Percentiles rank a stretch among this genome's conserved stretches.
These are phyloP conservation scores for Sechiopsis laciniata DNA, from an alignment of 306 rosid species.

Conservation along the genomic window DNA sequence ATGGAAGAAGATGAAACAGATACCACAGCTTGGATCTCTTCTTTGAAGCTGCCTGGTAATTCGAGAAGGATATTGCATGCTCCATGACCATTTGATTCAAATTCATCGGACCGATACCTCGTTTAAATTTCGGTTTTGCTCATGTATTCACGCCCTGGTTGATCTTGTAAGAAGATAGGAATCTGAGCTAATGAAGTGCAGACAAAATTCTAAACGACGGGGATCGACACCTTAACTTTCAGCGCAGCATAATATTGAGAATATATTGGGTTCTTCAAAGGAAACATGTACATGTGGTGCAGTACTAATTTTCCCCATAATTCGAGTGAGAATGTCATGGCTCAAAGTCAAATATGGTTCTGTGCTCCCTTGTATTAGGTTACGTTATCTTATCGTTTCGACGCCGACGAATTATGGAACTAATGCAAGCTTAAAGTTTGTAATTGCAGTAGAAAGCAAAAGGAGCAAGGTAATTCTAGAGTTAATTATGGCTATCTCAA, in stretches of 20 bases:
- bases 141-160: constrained; percentile 25
- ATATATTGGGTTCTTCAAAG: neutral
- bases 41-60: constrained; percentile 41
- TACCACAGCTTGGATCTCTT: constrained; percentile 26
- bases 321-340: neutral
- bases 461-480: neutral
- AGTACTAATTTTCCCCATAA: neutral
- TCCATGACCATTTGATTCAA: constrained; percentile 68
- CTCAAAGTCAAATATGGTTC: neutral
- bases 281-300: neutral
- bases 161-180: constrained; percentile 36
- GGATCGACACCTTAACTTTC: constrained; percentile 37
- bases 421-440: constrained; percentile 34
- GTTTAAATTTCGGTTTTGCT: constrained; percentile 8
- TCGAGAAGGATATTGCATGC: constrained; percentile 41
- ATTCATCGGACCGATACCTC: constrained; percentile 32
- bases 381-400: constrained; percentile 31
- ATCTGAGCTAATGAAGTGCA: constrained; percentile 27
- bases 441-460: constrained; percentile 36
- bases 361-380: neutral
- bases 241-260: neutral
- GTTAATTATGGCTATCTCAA: neutral
- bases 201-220: constrained; percentile 22
- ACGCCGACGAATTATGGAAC: constrained; percentile 38
- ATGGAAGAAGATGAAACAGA: constrained; percentile 28